Evolutionary conservation across 352 stramenopile species (phyloP).

Genomic region (Globisporangium viniferum): DNA sequence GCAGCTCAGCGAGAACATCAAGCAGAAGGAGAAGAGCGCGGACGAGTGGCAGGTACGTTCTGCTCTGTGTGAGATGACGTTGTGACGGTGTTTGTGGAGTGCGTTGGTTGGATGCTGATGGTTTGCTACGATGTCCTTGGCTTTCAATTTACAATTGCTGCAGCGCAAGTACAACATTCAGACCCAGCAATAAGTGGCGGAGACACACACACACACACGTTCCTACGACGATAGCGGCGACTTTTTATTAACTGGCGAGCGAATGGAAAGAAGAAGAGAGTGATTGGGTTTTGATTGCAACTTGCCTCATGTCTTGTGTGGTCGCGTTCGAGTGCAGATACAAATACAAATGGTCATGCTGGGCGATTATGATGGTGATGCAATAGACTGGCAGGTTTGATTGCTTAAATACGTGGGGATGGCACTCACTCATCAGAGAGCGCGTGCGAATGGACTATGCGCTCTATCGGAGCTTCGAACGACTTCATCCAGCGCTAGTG

Average conservation of each 20-base stretch:
- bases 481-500: not conserved
- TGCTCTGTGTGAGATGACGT: not conserved
- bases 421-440: not conserved
- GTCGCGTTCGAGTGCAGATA: not conserved
- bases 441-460: not conserved
- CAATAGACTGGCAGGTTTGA: not conserved
- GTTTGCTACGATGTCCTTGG: not conserved
- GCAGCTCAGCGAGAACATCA: constrained; percentile 76
- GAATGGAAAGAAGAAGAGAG: constrained; percentile 7
- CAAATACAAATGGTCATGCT: not conserved
- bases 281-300: not conserved
- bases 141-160: not conserved
- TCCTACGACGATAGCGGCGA: not conserved
- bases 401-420: constrained; percentile 3
- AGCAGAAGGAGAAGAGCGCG: constrained; percentile 81
- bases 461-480: not conserved
- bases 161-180: constrained; percentile 87
- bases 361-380: not conserved
- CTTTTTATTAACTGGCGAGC: constrained; percentile 5
- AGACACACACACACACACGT: constrained; percentile 1
- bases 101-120: not conserved
- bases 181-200: constrained; percentile 55
- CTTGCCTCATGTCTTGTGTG: not conserved
- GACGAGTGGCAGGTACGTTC: constrained; percentile 71
- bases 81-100: not conserved